phyloP scores from a whole-genome alignment of 2,329 filamentous ascomycete species.

The Fusarium sp. region DNA sequence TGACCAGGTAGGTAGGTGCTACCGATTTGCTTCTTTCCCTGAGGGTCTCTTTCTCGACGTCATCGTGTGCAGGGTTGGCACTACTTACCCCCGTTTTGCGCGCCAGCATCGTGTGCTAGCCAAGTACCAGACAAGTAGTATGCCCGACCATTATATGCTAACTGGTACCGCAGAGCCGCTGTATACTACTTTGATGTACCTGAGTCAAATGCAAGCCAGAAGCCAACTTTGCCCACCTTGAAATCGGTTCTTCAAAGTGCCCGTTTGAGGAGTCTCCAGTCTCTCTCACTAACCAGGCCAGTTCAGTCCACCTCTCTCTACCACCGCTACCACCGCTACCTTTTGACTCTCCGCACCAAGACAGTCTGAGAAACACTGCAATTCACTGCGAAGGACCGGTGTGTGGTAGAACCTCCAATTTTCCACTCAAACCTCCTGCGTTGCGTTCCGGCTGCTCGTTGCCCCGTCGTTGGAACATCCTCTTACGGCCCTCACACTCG shows the following conservation, averaged over 20 bases:
- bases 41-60: conserved; percentile 43
- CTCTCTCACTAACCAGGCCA: conserved; percentile 32
- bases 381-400: conserved; percentile 18
- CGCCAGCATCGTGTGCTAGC: conserved; percentile 27
- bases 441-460: conserved; percentile 33
- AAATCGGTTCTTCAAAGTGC: conserved; percentile 28
- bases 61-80: conserved; percentile 40
- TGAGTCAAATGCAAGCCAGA: conserved; percentile 19
- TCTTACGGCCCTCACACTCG: conserved; percentile 30
- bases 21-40: conserved; percentile 25
- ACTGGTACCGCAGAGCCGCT: not conserved
- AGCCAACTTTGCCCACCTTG: conserved; percentile 42
- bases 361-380: conserved; percentile 32
- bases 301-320: conserved; percentile 31
- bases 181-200: conserved; percentile 25
- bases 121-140: conserved; percentile 19
- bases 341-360: conserved; percentile 42
- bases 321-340: conserved; percentile 39
- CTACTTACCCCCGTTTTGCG: conserved; percentile 27
- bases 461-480: conserved; percentile 34
- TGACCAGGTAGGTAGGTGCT: conserved; percentile 1
- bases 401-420: conserved; percentile 39
- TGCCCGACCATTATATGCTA: not conserved
- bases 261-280: conserved; percentile 31
- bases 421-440: conserved; percentile 37